Conservation (phyloP, 495 filamentous ascomycete genomes). For the Aspergillus sparsus region DNA sequence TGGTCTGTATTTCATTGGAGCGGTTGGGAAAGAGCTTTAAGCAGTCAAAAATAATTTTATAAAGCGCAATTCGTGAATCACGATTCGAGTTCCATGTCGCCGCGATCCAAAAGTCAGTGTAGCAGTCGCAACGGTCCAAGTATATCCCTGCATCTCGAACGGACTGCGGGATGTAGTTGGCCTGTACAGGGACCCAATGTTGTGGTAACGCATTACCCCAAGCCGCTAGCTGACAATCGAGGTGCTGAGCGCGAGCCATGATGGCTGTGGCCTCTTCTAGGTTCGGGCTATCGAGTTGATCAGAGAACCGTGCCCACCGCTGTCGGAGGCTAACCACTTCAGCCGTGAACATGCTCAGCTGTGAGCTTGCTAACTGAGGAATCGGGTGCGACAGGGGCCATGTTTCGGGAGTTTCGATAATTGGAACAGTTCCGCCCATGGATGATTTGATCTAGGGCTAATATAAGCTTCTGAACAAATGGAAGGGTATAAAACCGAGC, state of each 20-base stretch:
- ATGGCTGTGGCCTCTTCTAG: conserved; percentile 22
- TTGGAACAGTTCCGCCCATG: conserved; percentile 24
- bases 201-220: conserved; percentile 35
- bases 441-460: conserved; percentile 33
- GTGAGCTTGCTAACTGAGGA: conserved; percentile 22
- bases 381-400: conserved; percentile 31
- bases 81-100: conserved; percentile 66
- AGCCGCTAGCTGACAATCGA: conserved; percentile 31
- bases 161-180: conserved; percentile 36
- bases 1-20: conserved; percentile 22
- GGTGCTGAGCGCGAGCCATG: conserved; percentile 28
- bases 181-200: conserved; percentile 34
- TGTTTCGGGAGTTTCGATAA: conserved; percentile 31
- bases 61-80: conserved; percentile 56
- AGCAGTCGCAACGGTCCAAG: conserved; percentile 58
- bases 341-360: conserved; percentile 30
- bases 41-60: conserved; percentile 50
- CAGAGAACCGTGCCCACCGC: conserved; percentile 26
- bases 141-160: conserved; percentile 43
- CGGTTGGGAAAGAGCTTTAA: conserved; percentile 25
- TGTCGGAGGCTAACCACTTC: conserved; percentile 33
- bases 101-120: conserved; percentile 59
- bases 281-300: conserved; percentile 1
- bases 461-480: conserved; percentile 2
- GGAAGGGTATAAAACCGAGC: not conserved